Base-by-base conservation (phyloP, 768 basidiomycete genomes). In the Melanogaster broomeanus region DNA sequence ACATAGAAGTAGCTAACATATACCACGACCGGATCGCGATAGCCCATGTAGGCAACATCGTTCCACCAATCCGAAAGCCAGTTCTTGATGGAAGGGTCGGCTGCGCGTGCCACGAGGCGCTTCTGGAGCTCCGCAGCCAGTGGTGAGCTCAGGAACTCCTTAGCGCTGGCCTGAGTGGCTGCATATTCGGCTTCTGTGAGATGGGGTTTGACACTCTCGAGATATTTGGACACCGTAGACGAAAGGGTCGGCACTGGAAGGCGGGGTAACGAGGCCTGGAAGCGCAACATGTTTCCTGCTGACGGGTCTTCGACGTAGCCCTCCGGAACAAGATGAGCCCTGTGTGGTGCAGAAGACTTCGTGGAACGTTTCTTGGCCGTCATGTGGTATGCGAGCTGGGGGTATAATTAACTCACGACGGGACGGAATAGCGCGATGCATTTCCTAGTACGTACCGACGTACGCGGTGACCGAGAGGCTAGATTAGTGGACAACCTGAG, bases 51-150 rank as follows among this genome's bases (percentile, higher is more conserved):
- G 16, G 95, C 95, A 5, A 69, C 81, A 31, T 97, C 92, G 71
- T 98, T 95, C 96, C 96, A 99, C 97, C 97, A 99, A 45, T 96
- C 93, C 42, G 82, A 80, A n/a, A 99, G 77, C 97, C 97, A 99
- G 74, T 80, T 94, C 60, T 74, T 75, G 46, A 73, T 68, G 16
- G 70, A 68, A 1, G 82, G 79, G 22, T 82, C 76, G 0, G 77
- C 75, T 0, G 93, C 93, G 2, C 94, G 82, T 19, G 80, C 77
- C 64, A 91, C 77, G 30, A 98, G 77, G 3, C 97, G 78, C 31
- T 74, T 68, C 72, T 98, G 96, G 12, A 98, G 79, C 49, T 83
- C 81, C 15, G 79, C 76, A 2, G 84, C 84, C 46, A 83, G 80
- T 0, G 87, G 81, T 0, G 88, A 91, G 10, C 73, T 60, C 18